Base-by-base conservation (phyloP, 139 green algal genomes). In the Eudorina sp. region DNA sequence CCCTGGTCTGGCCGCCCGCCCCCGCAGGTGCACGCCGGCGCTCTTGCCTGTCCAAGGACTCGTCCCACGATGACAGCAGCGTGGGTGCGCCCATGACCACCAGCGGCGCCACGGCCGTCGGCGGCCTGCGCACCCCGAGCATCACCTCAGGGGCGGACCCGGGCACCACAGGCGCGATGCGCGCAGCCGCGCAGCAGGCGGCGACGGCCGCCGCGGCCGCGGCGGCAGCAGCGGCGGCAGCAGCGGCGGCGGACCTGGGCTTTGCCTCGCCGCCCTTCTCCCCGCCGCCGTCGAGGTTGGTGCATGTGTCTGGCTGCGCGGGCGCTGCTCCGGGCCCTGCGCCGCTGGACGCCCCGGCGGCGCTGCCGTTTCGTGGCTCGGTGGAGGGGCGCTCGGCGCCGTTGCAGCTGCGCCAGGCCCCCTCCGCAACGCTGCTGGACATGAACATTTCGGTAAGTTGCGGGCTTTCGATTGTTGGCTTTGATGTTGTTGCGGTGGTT, bases 21-120 rank as follows among this genome's bases (percentile, higher is more conserved):
- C 36, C 14, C 53, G 11, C 53, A 84, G 77, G 77, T 25, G 14
- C 77, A n/a, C 77, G 77, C 23, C 77, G 77, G 3, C 77, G 77
- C 23, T 84, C 77, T 6, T 53, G 38, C 38, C 77, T 84, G 2
- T 84, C 77, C 3, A 72, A 72, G 38, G 77, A 84, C 36, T 73
- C 77, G 21, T 53, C 77, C 18, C 53, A 72, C 21, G 53, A 84
- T 25, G 77, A 72, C 77, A 46, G 31, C 66, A 75, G 66, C 31
- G 66, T 75, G 3, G 66, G 66, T 34, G 66, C 66, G 38, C n/a
- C 66, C 34, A 46, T 46, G 34, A 25, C 34, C 18, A 7, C 36
- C 36, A 46, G 66, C 31, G 66, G 66, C 66, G 6, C 2, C 34
- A 25, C 66, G 1, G 66, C 66, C 34, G 31, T 29, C 8, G 66